A percentile compares a stretch with the other conserved stretches of the same genome.
Conservation (phyloP, 257 asterid species). For the Orobanche coerulescens region DNA sequence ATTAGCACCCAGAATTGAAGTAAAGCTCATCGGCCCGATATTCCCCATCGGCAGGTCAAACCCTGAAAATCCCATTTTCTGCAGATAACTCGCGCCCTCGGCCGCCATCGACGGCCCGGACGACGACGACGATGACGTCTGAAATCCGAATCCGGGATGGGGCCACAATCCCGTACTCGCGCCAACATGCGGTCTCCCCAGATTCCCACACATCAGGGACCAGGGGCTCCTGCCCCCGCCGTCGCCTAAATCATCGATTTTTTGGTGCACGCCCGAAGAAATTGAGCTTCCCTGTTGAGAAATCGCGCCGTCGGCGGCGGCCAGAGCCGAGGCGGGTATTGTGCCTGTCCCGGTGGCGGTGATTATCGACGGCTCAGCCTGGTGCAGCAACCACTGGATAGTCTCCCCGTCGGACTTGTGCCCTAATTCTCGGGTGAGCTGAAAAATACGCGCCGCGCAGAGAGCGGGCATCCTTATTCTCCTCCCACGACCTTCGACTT, state of each 20-base stretch:
- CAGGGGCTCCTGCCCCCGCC: conserved; percentile 41
- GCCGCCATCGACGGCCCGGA: conserved; percentile 35
- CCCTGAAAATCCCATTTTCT: conserved; percentile 46
- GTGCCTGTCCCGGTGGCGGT: conserved; percentile 79
- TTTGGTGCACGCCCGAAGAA: conserved; percentile 45
- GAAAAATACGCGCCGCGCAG: conserved; percentile 72
- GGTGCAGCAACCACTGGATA: conserved; percentile 68
- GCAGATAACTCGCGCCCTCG: conserved; percentile 41
- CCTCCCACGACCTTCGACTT: conserved; percentile 74
- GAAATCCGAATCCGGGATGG: conserved; percentile 39
- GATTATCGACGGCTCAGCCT: conserved; percentile 64
- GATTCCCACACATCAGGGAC: conserved; percentile 43
- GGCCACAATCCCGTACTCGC: conserved; percentile 45
- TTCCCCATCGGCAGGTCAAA: conserved; percentile 47
- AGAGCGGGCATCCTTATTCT: conserved; percentile 80
- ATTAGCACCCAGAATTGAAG: conserved; percentile 45
- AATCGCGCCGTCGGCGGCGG: conserved; percentile 40
- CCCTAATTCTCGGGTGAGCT: conserved; percentile 67
- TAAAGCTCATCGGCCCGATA: conserved; percentile 46
- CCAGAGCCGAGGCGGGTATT: conserved; percentile 60
- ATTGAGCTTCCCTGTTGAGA: conserved; percentile 37
- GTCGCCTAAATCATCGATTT: conserved; percentile 40
- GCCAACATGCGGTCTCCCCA: conserved; percentile 41
- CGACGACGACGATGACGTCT: conserved; percentile 32
- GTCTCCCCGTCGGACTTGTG: conserved; percentile 80